These are phyloP conservation scores for Epichloe bromicola DNA, from an alignment of 2,329 filamentous ascomycete species.

Conservation along the genomic window DNA sequence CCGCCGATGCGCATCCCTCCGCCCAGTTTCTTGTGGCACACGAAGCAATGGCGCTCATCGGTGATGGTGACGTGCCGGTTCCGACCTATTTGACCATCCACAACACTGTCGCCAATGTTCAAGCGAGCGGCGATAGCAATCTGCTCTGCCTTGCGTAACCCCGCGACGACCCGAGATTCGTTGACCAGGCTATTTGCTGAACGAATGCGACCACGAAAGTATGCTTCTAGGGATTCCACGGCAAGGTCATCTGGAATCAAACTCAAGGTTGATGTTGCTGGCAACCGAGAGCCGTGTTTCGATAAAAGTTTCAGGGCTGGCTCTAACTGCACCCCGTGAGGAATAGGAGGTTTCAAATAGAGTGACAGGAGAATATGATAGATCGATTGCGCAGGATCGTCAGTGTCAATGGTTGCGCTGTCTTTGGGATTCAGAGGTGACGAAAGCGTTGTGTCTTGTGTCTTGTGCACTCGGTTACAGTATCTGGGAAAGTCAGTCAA, in stretches of 20 bases:
- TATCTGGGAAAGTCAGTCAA: slow-evolving; percentile 41
- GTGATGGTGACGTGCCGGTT: slow-evolving; percentile 63
- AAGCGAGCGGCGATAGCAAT: slow-evolving; percentile 64
- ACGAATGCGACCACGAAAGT: slow-evolving; percentile 84
- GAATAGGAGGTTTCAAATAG: slow-evolving; percentile 69
- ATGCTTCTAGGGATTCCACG: slow-evolving; percentile 68
- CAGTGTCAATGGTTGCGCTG: slow-evolving; percentile 22
- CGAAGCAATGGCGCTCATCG: slow-evolving; percentile 80
- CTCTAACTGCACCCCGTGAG: slow-evolving; percentile 57
- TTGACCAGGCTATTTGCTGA: slow-evolving; percentile 72
- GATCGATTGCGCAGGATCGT: slow-evolving; percentile 57
- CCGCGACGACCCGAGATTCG: slow-evolving; percentile 64
- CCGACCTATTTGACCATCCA: slow-evolving; percentile 37
- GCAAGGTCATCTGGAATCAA: slow-evolving; percentile 74
- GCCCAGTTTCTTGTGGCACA: slow-evolving; percentile 87
- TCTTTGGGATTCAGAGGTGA: slow-evolving; percentile 21
- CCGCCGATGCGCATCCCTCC: slow-evolving; percentile 75
- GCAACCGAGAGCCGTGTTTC: slow-evolving; percentile 81
- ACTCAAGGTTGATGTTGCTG: slow-evolving; percentile 71
- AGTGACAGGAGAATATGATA: slow-evolving; percentile 85
- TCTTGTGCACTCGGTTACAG: slow-evolving; percentile 73
- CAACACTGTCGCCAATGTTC: slow-evolving; percentile 55
- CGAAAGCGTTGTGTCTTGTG: slow-evolving; percentile 32
- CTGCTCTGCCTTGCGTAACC: slow-evolving; percentile 64
- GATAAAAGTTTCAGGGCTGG: slow-evolving; percentile 82